Conservation (phyloP, 2,329 filamentous ascomycete species). For the Neonectria ditissima region DNA sequence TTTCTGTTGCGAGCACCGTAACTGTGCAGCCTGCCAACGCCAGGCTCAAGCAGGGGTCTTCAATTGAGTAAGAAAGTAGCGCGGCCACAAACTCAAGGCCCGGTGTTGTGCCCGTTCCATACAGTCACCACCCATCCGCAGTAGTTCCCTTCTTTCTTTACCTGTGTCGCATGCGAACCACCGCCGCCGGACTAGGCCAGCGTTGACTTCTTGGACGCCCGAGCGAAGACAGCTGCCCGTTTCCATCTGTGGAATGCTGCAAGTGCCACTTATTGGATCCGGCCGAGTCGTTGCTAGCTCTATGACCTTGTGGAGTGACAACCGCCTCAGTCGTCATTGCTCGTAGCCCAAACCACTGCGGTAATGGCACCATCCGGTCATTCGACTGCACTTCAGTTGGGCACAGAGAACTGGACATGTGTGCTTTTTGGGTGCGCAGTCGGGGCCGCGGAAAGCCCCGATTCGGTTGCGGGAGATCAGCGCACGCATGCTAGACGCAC, state of each 20-base stretch:
- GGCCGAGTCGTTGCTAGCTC: constrained; percentile 2
- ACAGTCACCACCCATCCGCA: constrained; percentile 24
- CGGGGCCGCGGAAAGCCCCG: constrained; percentile 34
- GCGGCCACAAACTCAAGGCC: constrained; percentile 36
- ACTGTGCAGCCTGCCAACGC: constrained; percentile 32
- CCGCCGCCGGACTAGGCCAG: constrained; percentile 29
- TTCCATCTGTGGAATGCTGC: constrained; percentile 6
- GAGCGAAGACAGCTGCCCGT: constrained; percentile 10
- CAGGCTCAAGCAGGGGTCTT: constrained; percentile 39
- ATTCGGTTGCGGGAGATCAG: constrained; percentile 44
- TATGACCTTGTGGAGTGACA: constrained; percentile 1
- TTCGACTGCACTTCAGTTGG: constrained; percentile 29
- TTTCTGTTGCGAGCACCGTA: constrained; percentile 27
- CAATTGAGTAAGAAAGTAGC: constrained; percentile 45
- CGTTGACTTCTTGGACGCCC: constrained; percentile 5
- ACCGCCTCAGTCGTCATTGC: background rate
- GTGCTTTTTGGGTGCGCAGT: constrained; percentile 7
- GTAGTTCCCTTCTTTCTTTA: constrained; percentile 31
- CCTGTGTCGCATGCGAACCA: constrained; percentile 30
- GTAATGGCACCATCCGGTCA: constrained; percentile 8
- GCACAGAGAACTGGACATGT: constrained; percentile 27
- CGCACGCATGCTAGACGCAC: constrained; percentile 27
- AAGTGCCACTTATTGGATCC: constrained; percentile 14
- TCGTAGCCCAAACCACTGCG: constrained; percentile 3
- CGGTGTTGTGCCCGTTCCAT: constrained; percentile 25